A percentile compares a stretch with the other conserved stretches of the same genome.
phyloP scores from a whole-genome alignment of 768 basidiomycete species.

The Grammothele lineata region DNA sequence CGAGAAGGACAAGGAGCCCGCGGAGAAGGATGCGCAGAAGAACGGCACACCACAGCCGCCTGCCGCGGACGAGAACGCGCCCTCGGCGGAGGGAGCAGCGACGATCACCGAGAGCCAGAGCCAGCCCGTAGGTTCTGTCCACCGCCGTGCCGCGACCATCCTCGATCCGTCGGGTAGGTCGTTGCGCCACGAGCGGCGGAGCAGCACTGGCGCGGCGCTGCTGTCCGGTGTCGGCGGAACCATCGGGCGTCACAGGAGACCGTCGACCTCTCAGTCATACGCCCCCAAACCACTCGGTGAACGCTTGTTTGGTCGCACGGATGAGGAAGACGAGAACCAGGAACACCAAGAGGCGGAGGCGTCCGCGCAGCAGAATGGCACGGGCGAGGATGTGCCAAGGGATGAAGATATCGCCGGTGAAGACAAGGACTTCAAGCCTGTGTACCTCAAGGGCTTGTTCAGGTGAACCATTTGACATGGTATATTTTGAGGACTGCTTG shows the following conservation, averaged over 20 bases:
- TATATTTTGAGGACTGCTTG: no score
- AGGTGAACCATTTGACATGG: slow-evolving; percentile 37
- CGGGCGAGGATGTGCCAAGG: slow-evolving; percentile 27
- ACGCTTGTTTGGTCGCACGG: slow-evolving; percentile 46
- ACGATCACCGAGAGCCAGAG: slow-evolving; percentile 39
- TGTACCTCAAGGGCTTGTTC: slow-evolving; percentile 94
- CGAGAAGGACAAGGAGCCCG: slow-evolving; percentile 4
- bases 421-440: slow-evolving; percentile 85
- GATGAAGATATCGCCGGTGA: slow-evolving; percentile 35
- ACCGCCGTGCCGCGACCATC: slow-evolving; percentile 75
- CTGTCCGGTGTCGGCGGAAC: slow-evolving; percentile 45
- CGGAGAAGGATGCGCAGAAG: slow-evolving; percentile 14
- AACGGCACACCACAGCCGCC: slow-evolving; percentile 3
- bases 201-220: slow-evolving; percentile 68
- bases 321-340: slow-evolving; percentile 38
- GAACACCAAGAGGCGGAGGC: slow-evolving; percentile 40
- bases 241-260: slow-evolving; percentile 63
- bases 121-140: slow-evolving; percentile 54
- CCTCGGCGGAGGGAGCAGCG: slow-evolving; percentile 17
- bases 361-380: slow-evolving; percentile 28
- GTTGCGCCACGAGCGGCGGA: slow-evolving; percentile 66
- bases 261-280: slow-evolving; percentile 59
- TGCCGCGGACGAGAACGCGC: slow-evolving; percentile 20
- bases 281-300: slow-evolving; percentile 32
- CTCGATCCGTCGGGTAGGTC: slow-evolving; percentile 64